Evolutionary conservation across 805 yeast species (phyloP).

Genomic region (Cyberlindnera maritima): DNA sequence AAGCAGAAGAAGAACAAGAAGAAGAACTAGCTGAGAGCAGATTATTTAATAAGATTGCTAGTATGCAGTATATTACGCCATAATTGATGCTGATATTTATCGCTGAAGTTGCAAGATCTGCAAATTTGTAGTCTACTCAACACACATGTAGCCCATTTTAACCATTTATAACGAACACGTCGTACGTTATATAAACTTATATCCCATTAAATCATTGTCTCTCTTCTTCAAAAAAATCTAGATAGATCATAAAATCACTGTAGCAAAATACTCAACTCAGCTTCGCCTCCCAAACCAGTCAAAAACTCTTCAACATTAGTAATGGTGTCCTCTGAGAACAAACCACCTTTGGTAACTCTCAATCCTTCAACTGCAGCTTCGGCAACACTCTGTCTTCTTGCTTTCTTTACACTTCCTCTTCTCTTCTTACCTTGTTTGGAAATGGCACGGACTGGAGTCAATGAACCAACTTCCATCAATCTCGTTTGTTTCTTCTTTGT

Average conservation of each 20-base stretch:
- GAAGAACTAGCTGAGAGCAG: no score
- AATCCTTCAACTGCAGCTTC: slow-evolving; percentile 78
- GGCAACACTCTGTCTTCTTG: slow-evolving; percentile 64
- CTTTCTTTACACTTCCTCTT: slow-evolving; percentile 31
- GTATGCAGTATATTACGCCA: no score
- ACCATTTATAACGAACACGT: slow-evolving; percentile 3
- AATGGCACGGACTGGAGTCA: slow-evolving; percentile 21
- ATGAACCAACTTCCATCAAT: slow-evolving; percentile 10
- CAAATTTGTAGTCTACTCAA: no score
- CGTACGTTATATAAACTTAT: not conserved
- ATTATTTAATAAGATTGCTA: no score
- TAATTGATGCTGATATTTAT: no score
- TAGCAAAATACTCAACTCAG: slow-evolving; percentile 38
- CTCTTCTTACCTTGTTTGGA: slow-evolving; percentile 16
- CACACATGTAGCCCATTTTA: not conserved
- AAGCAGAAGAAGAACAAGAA: no score
- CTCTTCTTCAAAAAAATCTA: not conserved
- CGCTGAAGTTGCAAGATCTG: no score
- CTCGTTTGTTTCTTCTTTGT: slow-evolving; percentile 13
- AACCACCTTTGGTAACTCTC: slow-evolving; percentile 71
- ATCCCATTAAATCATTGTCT: slow-evolving; percentile 1
- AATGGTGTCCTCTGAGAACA: slow-evolving; percentile 71
- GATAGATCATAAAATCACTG: slow-evolving; percentile 3
- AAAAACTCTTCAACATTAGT: slow-evolving; percentile 71
- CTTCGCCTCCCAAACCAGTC: slow-evolving; percentile 47